Conservation (phyloP, 805 yeast species). For the Barnettozyma vustinii region DNA sequence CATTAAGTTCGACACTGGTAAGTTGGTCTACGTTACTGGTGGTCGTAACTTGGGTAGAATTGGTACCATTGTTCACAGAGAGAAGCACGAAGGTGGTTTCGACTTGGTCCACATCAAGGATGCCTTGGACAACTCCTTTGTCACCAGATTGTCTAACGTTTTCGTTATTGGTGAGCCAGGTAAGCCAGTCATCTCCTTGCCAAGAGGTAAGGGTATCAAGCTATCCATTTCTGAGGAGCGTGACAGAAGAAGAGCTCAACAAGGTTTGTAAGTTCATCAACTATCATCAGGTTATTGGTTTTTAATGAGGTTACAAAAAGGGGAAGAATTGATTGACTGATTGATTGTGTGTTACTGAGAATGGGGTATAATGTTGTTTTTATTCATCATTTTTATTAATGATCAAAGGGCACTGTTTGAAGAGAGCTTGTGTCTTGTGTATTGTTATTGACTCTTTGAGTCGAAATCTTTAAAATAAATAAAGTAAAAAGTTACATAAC, state of each 20-base stretch:
- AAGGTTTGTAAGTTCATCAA: constrained; percentile 18
- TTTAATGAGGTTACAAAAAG: constrained; percentile 8
- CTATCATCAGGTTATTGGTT: neutral
- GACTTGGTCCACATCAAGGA: constrained; percentile 97
- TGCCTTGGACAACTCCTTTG: constrained; percentile 89
- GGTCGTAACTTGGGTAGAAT: constrained; percentile 98
- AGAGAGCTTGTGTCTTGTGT: constrained; percentile 12
- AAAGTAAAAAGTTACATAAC: constrained; percentile 7
- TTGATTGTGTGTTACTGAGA: neutral
- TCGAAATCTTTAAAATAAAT: constrained; percentile 11
- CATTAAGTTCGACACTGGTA: constrained; percentile 91
- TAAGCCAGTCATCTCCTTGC: constrained; percentile 90
- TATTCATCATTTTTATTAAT: constrained; percentile 22
- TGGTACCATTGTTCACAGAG: constrained; percentile 94
- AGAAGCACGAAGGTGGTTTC: constrained; percentile 97
- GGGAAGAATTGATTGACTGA: neutral
- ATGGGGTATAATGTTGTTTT: constrained; percentile 12
- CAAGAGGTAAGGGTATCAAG: constrained; percentile 99
- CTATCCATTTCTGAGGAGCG: constrained; percentile 95
- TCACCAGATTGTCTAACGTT: constrained; percentile 89
- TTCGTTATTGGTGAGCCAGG: constrained; percentile 94
- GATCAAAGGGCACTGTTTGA: constrained; percentile 14
- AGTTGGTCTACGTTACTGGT: constrained; percentile 89
- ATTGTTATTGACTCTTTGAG: constrained; percentile 20
- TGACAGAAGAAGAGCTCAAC: constrained; percentile 92